Evolutionary conservation across 352 stramenopile genomes (phyloP).

Genomic region (Phytophthora meadii): DNA sequence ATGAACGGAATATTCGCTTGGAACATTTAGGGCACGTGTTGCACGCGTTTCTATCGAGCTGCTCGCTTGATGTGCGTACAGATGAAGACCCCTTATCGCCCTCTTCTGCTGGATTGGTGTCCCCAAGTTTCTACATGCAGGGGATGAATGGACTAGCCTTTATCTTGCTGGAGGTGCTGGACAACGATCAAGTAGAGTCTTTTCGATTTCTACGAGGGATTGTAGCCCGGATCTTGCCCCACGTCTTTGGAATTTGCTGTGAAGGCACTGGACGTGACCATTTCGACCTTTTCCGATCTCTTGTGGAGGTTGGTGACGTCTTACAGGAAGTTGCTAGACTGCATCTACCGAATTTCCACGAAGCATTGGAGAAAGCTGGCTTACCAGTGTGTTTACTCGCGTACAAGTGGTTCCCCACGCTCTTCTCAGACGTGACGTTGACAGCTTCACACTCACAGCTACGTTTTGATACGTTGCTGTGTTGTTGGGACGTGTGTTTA

Average conservation of each 20-base stretch:
- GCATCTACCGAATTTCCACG: slow-evolving; percentile 69
- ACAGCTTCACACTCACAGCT: slow-evolving; percentile 78
- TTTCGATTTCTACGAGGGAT: slow-evolving; percentile 75
- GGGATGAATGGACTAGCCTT: slow-evolving; percentile 88
- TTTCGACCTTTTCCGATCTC: slow-evolving; percentile 75
- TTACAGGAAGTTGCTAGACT: slow-evolving; percentile 79
- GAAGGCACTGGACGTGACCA: slow-evolving; percentile 51
- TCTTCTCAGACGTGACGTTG: slow-evolving; percentile 86
- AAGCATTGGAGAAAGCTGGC: slow-evolving; percentile 59
- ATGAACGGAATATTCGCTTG: slow-evolving; percentile 41
- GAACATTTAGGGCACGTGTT: slow-evolving; percentile 56
- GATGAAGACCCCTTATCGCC: slow-evolving; percentile 37
- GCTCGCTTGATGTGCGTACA: slow-evolving; percentile 53
- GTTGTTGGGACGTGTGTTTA: slow-evolving; percentile 83
- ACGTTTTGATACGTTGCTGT: slow-evolving; percentile 76
- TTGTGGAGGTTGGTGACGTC: slow-evolving; percentile 73
- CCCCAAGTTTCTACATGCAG: slow-evolving; percentile 80
- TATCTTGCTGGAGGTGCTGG: slow-evolving; percentile 71
- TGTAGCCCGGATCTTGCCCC: slow-evolving; percentile 69
- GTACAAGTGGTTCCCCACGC: slow-evolving; percentile 91
- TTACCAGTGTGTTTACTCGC: slow-evolving; percentile 79
- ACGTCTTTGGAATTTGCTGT: slow-evolving; percentile 77
- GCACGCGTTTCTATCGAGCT: slow-evolving; percentile 75
- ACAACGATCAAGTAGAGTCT: slow-evolving; percentile 56
- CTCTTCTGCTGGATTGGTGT: slow-evolving; percentile 26